phyloP scores from a whole-genome alignment of 352 stramenopile species.

The Phytophthora brassicae region DNA sequence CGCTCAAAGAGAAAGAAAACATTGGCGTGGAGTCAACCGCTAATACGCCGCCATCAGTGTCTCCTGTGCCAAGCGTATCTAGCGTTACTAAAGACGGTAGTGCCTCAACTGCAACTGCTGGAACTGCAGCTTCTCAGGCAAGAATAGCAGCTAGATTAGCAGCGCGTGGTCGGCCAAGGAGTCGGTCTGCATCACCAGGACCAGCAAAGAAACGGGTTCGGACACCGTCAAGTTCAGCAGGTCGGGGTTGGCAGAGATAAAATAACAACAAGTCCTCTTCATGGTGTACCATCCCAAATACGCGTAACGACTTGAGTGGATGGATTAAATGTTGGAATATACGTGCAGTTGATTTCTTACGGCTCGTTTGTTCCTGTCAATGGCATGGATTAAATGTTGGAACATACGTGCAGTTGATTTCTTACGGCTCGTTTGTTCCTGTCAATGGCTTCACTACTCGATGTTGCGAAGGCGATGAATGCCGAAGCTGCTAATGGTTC shows the following conservation, averaged over 20 bases:
- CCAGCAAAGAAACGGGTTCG: conserved; percentile 45
- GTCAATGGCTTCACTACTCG: conserved; percentile 41
- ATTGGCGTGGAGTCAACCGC: conserved; percentile 33
- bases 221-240: conserved; percentile 26
- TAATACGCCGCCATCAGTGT: conserved; percentile 27
- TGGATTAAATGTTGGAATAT: conserved; percentile 27
- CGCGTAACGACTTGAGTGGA: conserved; percentile 25
- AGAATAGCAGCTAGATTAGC: conserved; percentile 29
- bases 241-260: conserved; percentile 37
- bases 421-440: not conserved
- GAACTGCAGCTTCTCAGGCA: conserved; percentile 22
- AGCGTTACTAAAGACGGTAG: conserved; percentile 16
- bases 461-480: conserved; percentile 56
- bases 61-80: conserved; percentile 20
- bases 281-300: conserved; percentile 25
- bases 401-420: conserved; percentile 24
- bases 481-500: conserved; percentile 7
- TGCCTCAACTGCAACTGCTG: conserved; percentile 23
- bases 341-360: conserved; percentile 20
- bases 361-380: not conserved
- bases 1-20: conserved; percentile 78
- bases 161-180: conserved; percentile 14
- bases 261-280: conserved; percentile 9
- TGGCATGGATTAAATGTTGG: conserved; percentile 31
- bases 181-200: conserved; percentile 34